Conservation (phyloP, 192 early-diverging fungal species). For the Linnemannia elongata region DNA sequence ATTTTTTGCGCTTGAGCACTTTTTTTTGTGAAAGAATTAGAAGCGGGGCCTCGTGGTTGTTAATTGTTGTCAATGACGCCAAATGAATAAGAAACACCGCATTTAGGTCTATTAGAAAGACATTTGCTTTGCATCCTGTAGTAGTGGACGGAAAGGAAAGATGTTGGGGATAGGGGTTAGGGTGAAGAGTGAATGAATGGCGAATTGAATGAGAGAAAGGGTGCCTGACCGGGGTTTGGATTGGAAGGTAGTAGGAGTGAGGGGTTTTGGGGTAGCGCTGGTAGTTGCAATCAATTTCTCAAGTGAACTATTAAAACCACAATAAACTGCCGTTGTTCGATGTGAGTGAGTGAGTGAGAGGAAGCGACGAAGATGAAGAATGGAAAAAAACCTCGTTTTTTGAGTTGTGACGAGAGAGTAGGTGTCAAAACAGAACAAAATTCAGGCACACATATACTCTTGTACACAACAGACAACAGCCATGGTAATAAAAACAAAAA, state of each 20-base stretch:
- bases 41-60: too few species aligned
- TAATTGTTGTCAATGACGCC: not conserved
- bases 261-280: too few species aligned
- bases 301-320: not conserved
- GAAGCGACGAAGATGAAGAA: not conserved
- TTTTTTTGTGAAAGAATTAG: too few species aligned
- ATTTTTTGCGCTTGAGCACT: too few species aligned
- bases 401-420: not conserved
- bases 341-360: not conserved
- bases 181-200: not conserved
- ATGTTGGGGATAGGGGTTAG: not conserved
- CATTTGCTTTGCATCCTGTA: not conserved
- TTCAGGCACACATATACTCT: not conserved
- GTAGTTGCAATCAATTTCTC: not conserved
- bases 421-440: not conserved
- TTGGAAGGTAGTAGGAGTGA: too few species aligned
- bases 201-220: too few species aligned
- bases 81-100: constrained; percentile 1
- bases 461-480: not conserved
- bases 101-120: too few species aligned
- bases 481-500: not conserved
- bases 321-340: not conserved
- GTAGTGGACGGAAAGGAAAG: too few species aligned
- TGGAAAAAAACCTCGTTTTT: too few species aligned
- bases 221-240: too few species aligned